phyloP scores from a whole-genome alignment of 345 rosid genomes.

The Atalantia buxifolia region DNA sequence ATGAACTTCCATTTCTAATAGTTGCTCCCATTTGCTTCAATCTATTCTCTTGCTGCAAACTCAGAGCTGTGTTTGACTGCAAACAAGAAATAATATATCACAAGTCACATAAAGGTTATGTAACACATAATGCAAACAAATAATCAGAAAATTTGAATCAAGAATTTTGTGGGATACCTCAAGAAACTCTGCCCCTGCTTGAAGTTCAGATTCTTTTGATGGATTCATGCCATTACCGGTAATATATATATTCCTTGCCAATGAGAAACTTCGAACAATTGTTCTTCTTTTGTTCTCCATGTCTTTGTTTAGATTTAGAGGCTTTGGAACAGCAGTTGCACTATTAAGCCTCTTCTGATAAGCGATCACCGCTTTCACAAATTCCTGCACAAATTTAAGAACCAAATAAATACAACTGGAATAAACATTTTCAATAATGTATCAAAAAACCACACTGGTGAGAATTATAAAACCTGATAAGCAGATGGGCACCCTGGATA shows the following conservation, averaged over 20 bases:
- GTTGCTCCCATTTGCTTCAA: slow-evolving; percentile 96
- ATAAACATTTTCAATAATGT: neutral
- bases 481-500: slow-evolving; percentile 78
- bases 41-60: slow-evolving; percentile 72
- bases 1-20: slow-evolving; percentile 70
- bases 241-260: slow-evolving; percentile 57
- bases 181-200: slow-evolving; percentile 74
- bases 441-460: neutral
- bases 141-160: neutral
- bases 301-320: slow-evolving; percentile 43
- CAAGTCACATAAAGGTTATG: neutral
- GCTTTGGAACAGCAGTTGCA: slow-evolving; percentile 37
- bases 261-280: slow-evolving; percentile 64
- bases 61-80: slow-evolving; percentile 73
- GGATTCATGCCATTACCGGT: slow-evolving; percentile 38
- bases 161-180: slow-evolving; percentile 40
- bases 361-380: slow-evolving; percentile 79
- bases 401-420: neutral
- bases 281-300: slow-evolving; percentile 63
- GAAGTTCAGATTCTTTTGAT: slow-evolving; percentile 51
- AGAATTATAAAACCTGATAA: slow-evolving; percentile 50
- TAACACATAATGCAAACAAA: neutral
- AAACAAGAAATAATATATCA: neutral
- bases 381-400: slow-evolving; percentile 43
- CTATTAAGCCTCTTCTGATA: slow-evolving; percentile 74